Evolutionary conservation across 1,139 yeast genomes (phyloP).

Genomic region (Taphrina flavorubra): DNA sequence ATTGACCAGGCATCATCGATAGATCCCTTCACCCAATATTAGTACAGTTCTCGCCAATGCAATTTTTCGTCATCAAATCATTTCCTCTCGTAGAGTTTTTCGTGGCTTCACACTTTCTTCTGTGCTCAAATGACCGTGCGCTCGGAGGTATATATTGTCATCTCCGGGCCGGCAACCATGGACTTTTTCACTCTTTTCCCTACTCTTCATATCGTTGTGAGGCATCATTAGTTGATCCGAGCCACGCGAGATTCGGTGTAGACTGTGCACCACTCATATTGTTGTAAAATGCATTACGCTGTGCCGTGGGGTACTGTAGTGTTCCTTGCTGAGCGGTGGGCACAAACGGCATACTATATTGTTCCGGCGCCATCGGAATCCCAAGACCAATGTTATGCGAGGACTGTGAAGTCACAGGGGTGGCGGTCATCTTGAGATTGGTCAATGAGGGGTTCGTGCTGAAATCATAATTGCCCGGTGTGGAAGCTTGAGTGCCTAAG

Average conservation of each 20-base stretch:
- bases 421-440: slow-evolving; percentile 23
- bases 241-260: slow-evolving; percentile 37
- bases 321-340: slow-evolving; percentile 8
- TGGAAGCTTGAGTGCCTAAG: slow-evolving; percentile 32
- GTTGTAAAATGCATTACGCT: slow-evolving; percentile 24
- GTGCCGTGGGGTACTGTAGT: slow-evolving; percentile 15
- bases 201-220: slow-evolving; percentile 9
- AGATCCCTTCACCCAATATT: background rate
- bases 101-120: too few relatives aligned
- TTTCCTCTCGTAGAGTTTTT: background rate
- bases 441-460: slow-evolving; percentile 35
- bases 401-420: background rate
- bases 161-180: too few relatives aligned
- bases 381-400: background rate
- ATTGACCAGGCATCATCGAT: background rate
- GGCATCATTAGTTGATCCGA: background rate
- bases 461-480: slow-evolving; percentile 37
- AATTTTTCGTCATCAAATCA: background rate
- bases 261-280: slow-evolving; percentile 35
- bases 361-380: slow-evolving; percentile 1
- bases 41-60: slow-evolving; percentile 5
- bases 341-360: background rate
- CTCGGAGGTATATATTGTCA: too few relatives aligned
- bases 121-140: too few relatives aligned
- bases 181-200: background rate